Base-by-base conservation (phyloP, 495 filamentous ascomycete genomes). In the Aspergillus mulundensis region DNA sequence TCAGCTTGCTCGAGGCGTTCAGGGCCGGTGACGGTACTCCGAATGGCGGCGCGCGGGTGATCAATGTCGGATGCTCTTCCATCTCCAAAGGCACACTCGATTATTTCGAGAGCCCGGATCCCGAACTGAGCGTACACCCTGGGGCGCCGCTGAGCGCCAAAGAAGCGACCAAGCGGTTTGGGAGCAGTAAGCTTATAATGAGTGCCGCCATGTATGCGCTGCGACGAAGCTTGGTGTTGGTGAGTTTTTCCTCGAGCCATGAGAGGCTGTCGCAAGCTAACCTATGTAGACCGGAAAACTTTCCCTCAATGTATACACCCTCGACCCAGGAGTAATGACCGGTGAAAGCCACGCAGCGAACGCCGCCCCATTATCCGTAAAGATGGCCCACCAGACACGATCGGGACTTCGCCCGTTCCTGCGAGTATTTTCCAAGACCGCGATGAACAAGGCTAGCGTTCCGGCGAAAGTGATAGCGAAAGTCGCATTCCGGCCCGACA, bases 131-230 rank as follows among this genome's bases (percentile, higher is more conserved):
- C 18, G 53, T 54, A 21, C 55, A 44, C 6, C 57, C 62, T 18
- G 70, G 70, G 39, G 63, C 69, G 11, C 39, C 60, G 3, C 54
- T 74, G 36, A 67, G 65, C 48, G 59, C 61, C 6, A 70, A 71
- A 45, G 70, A 76, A 64, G 70, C 57, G 1, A 67, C 59, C 42
- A 42, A 62, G 23, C 71, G 71, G 11, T 76, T 68, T 56, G 71
- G 68, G 36, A 76, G 73, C 53, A 76, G 73, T 55, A 76, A 76
- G 52, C 51, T 76, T 21, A 47, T 74, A 16, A 68, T 66, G 52
- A 74, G 70, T 48, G 69, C 69, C 2, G 69, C 69, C 23, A 66
- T 76, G 61, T 76, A 76, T 67, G 71, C 70, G 43, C 57, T 76
- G 61, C 69, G 71, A 42, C 66, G 73, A 41, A 76, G 73, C 53